Percentiles rank a stretch among this genome's conserved stretches.
Evolutionary conservation across 2,329 filamentous ascomycete species (phyloP).

Genomic region (Colletotrichum noveboracense): DNA sequence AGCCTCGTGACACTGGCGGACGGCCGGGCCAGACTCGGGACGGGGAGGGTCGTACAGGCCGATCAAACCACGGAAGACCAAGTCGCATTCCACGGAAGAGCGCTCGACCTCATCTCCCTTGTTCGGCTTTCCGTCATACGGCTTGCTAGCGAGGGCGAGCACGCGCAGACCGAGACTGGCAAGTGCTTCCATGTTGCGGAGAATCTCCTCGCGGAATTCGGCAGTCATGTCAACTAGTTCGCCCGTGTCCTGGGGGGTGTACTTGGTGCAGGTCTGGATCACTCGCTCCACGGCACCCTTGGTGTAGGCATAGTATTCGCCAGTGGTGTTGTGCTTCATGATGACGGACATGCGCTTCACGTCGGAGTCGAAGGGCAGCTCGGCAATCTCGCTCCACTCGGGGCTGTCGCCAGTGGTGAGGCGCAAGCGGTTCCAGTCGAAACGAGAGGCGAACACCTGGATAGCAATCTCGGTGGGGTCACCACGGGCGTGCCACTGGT

Average conservation of each 20-base stretch:
- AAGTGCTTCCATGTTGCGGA: constrained; percentile 69
- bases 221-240: constrained; percentile 49
- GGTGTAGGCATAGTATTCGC: constrained; percentile 47
- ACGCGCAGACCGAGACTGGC: constrained; percentile 70
- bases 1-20: constrained; percentile 56
- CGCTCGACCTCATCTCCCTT: not conserved
- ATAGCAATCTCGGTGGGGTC: constrained; percentile 72
- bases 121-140: not conserved
- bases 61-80: constrained; percentile 18
- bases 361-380: constrained; percentile 34
- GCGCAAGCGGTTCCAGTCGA: constrained; percentile 57
- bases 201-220: constrained; percentile 57
- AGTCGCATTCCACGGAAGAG: not conserved
- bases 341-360: constrained; percentile 22
- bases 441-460: constrained; percentile 69
- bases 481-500: constrained; percentile 60
- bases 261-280: constrained; percentile 60
- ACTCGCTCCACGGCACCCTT: constrained; percentile 74
- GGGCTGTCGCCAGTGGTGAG: constrained; percentile 44
- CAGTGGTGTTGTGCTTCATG: constrained; percentile 27
- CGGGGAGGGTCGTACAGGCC: constrained; percentile 62
- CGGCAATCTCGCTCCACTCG: constrained; percentile 58
- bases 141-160: constrained; percentile 66
- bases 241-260: constrained; percentile 28
- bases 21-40: constrained; percentile 61